Percentiles rank a stretch among this genome's conserved stretches.
These are phyloP conservation scores for Trichoderma guizhouense DNA, from an alignment of 2,329 filamentous ascomycete species.

Conservation along the genomic window DNA sequence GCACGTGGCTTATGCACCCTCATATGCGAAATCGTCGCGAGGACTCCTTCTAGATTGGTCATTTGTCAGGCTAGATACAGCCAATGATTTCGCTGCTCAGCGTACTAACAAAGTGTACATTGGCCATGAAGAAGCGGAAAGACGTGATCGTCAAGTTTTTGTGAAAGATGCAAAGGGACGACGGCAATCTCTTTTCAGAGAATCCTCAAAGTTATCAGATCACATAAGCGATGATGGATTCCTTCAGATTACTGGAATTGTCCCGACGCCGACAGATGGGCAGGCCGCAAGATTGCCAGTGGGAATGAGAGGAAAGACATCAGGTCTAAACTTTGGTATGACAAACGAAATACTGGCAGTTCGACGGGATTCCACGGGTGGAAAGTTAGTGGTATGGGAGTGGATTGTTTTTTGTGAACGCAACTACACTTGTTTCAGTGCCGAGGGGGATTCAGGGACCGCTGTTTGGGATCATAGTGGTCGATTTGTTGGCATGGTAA, in stretches of 20 bases:
- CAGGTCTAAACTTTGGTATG: neutral
- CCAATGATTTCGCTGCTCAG: neutral
- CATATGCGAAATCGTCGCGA: neutral
- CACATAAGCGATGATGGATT: neutral
- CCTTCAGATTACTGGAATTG: neutral
- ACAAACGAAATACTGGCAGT: neutral
- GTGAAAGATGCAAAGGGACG: neutral
- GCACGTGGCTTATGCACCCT: neutral
- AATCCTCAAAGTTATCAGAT: neutral
- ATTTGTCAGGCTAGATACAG: neutral
- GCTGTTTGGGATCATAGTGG: neutral
- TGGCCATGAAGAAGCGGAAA: neutral
- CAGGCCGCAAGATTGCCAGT: neutral
- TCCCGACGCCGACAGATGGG: neutral
- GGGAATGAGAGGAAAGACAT: neutral
- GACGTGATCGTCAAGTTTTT: neutral
- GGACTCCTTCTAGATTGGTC: neutral
- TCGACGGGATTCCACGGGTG: neutral
- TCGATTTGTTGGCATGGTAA: neutral
- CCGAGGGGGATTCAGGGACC: neutral
- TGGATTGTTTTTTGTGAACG: neutral
- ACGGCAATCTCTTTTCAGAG: neutral
- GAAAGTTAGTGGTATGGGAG: neutral
- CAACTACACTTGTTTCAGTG: neutral
- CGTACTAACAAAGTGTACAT: neutral